These are phyloP conservation scores for Zizania palustris DNA, from an alignment of 202 grass and related monocot species.

Conservation along the genomic window DNA sequence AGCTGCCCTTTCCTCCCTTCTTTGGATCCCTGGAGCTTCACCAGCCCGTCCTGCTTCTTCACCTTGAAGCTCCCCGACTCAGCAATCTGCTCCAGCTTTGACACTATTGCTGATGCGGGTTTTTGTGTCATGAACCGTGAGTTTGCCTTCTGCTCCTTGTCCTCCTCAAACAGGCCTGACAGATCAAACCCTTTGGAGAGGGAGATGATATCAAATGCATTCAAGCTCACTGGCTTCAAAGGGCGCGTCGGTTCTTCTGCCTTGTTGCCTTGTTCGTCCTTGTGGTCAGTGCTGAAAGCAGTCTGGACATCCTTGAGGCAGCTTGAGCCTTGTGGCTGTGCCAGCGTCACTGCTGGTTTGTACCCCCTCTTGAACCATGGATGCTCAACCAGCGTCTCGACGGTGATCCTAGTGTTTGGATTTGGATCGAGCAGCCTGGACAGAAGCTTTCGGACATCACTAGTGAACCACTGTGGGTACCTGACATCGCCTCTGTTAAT, in stretches of 20 bases:
- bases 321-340: constrained; percentile 28
- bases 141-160: constrained; percentile 49
- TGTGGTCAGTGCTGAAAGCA: constrained; percentile 56
- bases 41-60: constrained; percentile 70
- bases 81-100: constrained; percentile 88
- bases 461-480: constrained; percentile 67
- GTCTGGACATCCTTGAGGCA: constrained; percentile 61
- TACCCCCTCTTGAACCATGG: constrained; percentile 84
- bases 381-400: constrained; percentile 57
- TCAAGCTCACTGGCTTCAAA: constrained; percentile 69
- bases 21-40: constrained; percentile 69
- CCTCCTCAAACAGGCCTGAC: constrained; percentile 69
- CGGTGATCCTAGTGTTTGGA: constrained; percentile 67
- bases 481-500: constrained; percentile 72
- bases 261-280: constrained; percentile 25
- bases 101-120: constrained; percentile 72
- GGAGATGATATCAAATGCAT: constrained; percentile 94
- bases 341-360: constrained; percentile 51
- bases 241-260: constrained; percentile 33
- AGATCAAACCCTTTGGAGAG: constrained; percentile 82
- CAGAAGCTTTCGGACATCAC: constrained; percentile 55
- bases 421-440: constrained; percentile 72
- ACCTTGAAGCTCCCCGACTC: constrained; percentile 72
- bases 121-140: constrained; percentile 70
- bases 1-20: constrained; percentile 85